These are phyloP conservation scores for Trametes sp. DNA, from an alignment of 1,284 basidiomycete genomes.

Conservation along the genomic window DNA sequence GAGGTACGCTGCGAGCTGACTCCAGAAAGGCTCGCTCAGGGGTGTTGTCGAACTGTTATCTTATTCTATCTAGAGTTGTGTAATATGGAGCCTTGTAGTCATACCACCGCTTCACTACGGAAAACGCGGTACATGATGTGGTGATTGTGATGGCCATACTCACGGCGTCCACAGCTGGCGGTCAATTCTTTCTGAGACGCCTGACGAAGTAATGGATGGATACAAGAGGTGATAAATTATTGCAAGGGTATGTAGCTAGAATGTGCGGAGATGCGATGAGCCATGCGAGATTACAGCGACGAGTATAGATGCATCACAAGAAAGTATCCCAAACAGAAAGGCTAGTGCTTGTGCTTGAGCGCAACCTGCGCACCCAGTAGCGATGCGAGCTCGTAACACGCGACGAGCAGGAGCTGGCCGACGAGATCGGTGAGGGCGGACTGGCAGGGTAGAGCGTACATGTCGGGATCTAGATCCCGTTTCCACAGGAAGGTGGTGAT, in stretches of 20 bases:
- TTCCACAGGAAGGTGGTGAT: constrained; percentile 88
- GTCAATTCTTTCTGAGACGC: too few relatives aligned
- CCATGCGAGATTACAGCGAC: background rate
- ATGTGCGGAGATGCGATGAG: background rate
- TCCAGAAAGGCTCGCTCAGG: background rate
- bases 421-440: constrained; percentile 90
- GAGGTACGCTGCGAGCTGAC: background rate
- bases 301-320: background rate
- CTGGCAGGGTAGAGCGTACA: constrained; percentile 93
- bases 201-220: background rate
- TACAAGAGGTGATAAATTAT: constrained; percentile 25
- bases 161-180: background rate
- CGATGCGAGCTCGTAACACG: constrained; percentile 73
- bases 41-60: constrained; percentile 6
- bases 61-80: constrained; percentile 19
- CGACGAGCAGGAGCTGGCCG: constrained; percentile 86
- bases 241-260: constrained; percentile 17
- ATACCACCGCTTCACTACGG: background rate
- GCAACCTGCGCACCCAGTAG: constrained; percentile 46
- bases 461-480: constrained; percentile 87
- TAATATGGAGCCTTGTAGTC: constrained; percentile 10
- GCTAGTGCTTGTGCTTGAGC: constrained; percentile 26
- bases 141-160: background rate
- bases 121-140: background rate
- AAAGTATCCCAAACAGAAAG: background rate